Evolutionary conservation across 192 early-diverging fungal genomes (phyloP).

Genomic region (Spinellus fusiger): DNA sequence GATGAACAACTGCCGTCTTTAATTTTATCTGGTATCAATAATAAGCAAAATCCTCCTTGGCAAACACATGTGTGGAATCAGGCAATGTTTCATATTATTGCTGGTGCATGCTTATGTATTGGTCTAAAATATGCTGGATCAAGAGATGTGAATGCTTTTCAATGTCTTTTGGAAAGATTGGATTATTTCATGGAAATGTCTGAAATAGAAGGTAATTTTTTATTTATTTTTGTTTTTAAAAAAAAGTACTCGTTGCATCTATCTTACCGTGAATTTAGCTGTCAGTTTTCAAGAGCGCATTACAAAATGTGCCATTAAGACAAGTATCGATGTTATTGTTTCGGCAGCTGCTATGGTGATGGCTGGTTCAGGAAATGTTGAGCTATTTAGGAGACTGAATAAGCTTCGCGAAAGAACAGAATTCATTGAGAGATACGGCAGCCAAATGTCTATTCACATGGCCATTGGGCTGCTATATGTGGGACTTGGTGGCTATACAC

Average conservation of each 20-base stretch:
- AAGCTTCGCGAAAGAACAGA: slow-evolving; percentile 41
- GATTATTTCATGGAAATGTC: slow-evolving; percentile 40
- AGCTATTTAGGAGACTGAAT: slow-evolving; percentile 53
- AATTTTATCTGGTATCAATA: slow-evolving; percentile 28
- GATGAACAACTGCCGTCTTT: slow-evolving; percentile 53
- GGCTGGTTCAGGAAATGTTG: slow-evolving; percentile 75
- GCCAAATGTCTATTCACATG: slow-evolving; percentile 68
- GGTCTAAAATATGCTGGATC: slow-evolving; percentile 68
- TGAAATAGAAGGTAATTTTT: slow-evolving; percentile 34
- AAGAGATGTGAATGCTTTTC: slow-evolving; percentile 37
- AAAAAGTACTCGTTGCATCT: not conserved
- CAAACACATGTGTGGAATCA: slow-evolving; percentile 50
- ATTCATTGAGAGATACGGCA: slow-evolving; percentile 57
- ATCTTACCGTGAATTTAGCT: slow-evolving; percentile 28
- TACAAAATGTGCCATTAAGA: slow-evolving; percentile 52
- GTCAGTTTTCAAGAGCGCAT: slow-evolving; percentile 54
- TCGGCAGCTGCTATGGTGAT: slow-evolving; percentile 63
- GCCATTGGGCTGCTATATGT: slow-evolving; percentile 74
- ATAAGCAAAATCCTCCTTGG: slow-evolving; percentile 8
- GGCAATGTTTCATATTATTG: slow-evolving; percentile 56
- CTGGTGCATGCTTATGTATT: slow-evolving; percentile 63
- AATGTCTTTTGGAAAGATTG: slow-evolving; percentile 45
- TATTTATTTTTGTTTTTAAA: slow-evolving; percentile 3
- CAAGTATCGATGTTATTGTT: slow-evolving; percentile 64
- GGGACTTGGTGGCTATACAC: slow-evolving; percentile 61